Evolutionary conservation across 2,329 filamentous ascomycete genomes (phyloP).

Genomic region (Cryoendolithus antarcticus): DNA sequence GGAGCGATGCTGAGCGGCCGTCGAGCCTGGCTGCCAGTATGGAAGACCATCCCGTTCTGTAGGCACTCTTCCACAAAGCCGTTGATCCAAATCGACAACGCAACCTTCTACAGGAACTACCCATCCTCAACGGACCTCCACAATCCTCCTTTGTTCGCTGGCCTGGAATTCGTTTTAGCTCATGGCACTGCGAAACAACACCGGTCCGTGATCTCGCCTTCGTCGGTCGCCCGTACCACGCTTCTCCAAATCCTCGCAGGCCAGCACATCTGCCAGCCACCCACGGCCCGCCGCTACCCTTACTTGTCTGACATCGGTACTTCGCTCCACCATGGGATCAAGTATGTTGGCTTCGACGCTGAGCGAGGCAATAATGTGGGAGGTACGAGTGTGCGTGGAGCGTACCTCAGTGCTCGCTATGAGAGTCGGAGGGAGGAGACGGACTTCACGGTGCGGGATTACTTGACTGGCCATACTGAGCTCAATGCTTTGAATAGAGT

Average conservation of each 20-base stretch:
- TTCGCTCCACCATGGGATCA: slow-evolving; percentile 56
- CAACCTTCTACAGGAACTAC: slow-evolving; percentile 71
- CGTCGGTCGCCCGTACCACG: slow-evolving; percentile 65
- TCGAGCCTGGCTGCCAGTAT: neutral
- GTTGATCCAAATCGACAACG: slow-evolving; percentile 57
- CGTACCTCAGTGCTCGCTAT: slow-evolving; percentile 81
- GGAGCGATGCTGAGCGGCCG: no score
- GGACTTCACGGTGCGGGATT: slow-evolving; percentile 75
- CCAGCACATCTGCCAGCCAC: slow-evolving; percentile 61
- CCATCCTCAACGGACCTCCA: slow-evolving; percentile 37
- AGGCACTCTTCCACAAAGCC: slow-evolving; percentile 4
- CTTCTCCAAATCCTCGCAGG: slow-evolving; percentile 71
- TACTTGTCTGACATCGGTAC: slow-evolving; percentile 51
- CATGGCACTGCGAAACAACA: slow-evolving; percentile 34
- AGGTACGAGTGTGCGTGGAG: slow-evolving; percentile 49
- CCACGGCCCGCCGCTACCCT: slow-evolving; percentile 64
- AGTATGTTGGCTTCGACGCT: slow-evolving; percentile 81
- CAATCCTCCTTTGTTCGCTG: slow-evolving; percentile 63
- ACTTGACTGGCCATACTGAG: slow-evolving; percentile 68
- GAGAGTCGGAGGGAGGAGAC: slow-evolving; percentile 77
- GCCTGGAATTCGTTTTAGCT: slow-evolving; percentile 54
- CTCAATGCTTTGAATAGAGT: slow-evolving; percentile 58
- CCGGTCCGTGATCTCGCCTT: slow-evolving; percentile 78
- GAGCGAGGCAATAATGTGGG: slow-evolving; percentile 46
- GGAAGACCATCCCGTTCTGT: no score